Percentiles rank a stretch among this genome's conserved stretches.
phyloP scores from a whole-genome alignment of 805 yeast genomes.

The Gaillardinia entomophila region DNA sequence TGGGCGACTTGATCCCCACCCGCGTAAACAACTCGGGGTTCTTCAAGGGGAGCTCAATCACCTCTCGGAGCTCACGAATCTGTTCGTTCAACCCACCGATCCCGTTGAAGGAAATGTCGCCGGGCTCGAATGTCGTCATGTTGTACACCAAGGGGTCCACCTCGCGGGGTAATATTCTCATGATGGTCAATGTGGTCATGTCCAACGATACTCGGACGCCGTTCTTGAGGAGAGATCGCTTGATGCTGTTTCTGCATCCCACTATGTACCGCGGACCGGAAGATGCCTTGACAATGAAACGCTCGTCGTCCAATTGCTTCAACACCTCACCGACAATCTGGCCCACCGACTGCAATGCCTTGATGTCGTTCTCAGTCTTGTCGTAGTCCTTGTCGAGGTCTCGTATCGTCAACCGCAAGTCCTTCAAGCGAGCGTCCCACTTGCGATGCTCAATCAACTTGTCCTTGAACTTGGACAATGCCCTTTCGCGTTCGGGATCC shows the following conservation, averaged over 20 bases:
- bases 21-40: slow-evolving; percentile 94
- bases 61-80: slow-evolving; percentile 94
- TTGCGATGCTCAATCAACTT: slow-evolving; percentile 89
- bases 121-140: slow-evolving; percentile 98
- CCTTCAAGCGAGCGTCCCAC: slow-evolving; percentile 88
- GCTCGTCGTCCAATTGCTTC: slow-evolving; percentile 90
- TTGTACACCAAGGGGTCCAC: slow-evolving; percentile 97
- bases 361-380: slow-evolving; percentile 94
- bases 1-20: slow-evolving; percentile 98
- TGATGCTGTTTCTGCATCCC: slow-evolving; percentile 92
- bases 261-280: slow-evolving; percentile 97
- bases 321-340: slow-evolving; percentile 96
- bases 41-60: slow-evolving; percentile 92
- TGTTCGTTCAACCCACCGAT: slow-evolving; percentile 97
- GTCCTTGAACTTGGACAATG: slow-evolving; percentile 72
- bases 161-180: slow-evolving; percentile 96
- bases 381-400: slow-evolving; percentile 78
- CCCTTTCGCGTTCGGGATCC: slow-evolving; percentile 72
- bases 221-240: slow-evolving; percentile 74
- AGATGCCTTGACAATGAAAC: slow-evolving; percentile 93
- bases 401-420: slow-evolving; percentile 74
- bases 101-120: slow-evolving; percentile 88
- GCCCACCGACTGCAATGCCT: slow-evolving; percentile 94
- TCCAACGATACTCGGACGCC: slow-evolving; percentile 96
- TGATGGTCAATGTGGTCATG: slow-evolving; percentile 95